A percentile compares a stretch with the other conserved stretches of the same genome.
phyloP scores from a whole-genome alignment of 2,329 filamentous ascomycete species.

The Aquanectria penicillioides region DNA sequence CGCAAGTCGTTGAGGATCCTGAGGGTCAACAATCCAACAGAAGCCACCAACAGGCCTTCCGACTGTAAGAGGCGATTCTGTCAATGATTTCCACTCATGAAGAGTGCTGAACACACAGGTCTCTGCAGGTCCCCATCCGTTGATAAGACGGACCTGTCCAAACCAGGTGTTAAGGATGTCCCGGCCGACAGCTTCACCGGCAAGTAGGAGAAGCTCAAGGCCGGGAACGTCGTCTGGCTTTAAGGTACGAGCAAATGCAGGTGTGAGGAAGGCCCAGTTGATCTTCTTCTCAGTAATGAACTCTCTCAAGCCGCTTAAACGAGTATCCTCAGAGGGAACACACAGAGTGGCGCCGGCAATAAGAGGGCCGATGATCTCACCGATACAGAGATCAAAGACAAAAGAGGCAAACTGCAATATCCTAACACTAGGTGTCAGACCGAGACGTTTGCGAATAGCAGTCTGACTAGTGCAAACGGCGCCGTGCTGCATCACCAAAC shows the following conservation, averaged over 20 bases:
- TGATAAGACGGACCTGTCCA: slow-evolving; percentile 4
- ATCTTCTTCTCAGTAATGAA: background rate
- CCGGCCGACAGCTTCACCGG: slow-evolving; percentile 16
- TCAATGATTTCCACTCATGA: slow-evolving; percentile 1
- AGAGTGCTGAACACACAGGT: slow-evolving; percentile 12
- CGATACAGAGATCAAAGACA: no score
- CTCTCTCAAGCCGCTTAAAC: no score
- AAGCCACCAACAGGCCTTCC: slow-evolving; percentile 18
- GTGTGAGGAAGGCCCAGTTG: background rate
- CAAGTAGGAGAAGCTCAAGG: slow-evolving; percentile 8
- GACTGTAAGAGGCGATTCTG: slow-evolving; percentile 1
- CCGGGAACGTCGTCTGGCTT: background rate
- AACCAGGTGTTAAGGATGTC: slow-evolving; percentile 15
- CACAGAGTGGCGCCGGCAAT: no score
- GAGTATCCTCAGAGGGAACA: no score
- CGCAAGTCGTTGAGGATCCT: slow-evolving; percentile 1
- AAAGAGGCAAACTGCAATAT: no score
- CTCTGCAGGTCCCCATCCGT: slow-evolving; percentile 20
- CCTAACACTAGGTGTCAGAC: no score
- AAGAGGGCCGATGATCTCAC: no score
- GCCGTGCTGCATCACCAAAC: no score
- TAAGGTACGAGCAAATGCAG: no score
- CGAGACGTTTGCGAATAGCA: no score
- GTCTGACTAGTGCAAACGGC: no score
- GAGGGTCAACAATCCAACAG: slow-evolving; percentile 19